Evolutionary conservation across 2,329 filamentous ascomycete genomes (phyloP).

Genomic region (Cordyceps militaris): DNA sequence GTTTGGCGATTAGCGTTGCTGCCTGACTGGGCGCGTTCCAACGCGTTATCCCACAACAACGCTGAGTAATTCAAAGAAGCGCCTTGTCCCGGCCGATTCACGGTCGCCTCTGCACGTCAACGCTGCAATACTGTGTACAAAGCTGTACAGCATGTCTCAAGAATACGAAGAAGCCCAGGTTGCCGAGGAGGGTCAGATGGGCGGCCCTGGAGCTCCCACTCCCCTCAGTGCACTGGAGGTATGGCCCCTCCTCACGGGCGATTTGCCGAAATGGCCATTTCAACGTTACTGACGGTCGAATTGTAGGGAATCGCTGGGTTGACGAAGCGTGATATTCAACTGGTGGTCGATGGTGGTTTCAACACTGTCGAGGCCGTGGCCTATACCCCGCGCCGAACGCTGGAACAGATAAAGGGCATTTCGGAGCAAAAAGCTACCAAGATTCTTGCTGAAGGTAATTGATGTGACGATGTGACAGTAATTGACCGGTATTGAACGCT

Average conservation of each 20-base stretch:
- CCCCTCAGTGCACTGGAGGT: slow-evolving; percentile 83
- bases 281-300: slow-evolving; percentile 12
- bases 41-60: slow-evolving; percentile 12
- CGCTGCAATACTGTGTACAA: not conserved
- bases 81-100: not conserved
- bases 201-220: slow-evolving; percentile 88
- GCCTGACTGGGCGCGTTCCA: slow-evolving; percentile 9
- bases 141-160: slow-evolving; percentile 34
- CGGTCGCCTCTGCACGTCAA: not conserved
- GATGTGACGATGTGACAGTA: not conserved
- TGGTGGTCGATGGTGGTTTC: slow-evolving; percentile 84
- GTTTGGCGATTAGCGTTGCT: slow-evolving; percentile 2
- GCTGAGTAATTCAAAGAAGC: slow-evolving; percentile 1
- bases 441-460: slow-evolving; percentile 74
- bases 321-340: slow-evolving; percentile 91
- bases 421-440: slow-evolving; percentile 95
- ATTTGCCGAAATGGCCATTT: not conserved
- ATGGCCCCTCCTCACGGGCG: slow-evolving; percentile 23
- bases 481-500: slow-evolving; percentile 7
- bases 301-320: slow-evolving; percentile 74
- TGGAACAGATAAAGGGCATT: slow-evolving; percentile 96
- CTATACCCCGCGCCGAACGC: slow-evolving; percentile 73
- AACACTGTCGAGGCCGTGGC: slow-evolving; percentile 95
- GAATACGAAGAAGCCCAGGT: slow-evolving; percentile 60
- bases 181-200: slow-evolving; percentile 63